Evolutionary conservation across 495 filamentous ascomycete genomes (phyloP).

Genomic region (Talaromyces trachyspermus): DNA sequence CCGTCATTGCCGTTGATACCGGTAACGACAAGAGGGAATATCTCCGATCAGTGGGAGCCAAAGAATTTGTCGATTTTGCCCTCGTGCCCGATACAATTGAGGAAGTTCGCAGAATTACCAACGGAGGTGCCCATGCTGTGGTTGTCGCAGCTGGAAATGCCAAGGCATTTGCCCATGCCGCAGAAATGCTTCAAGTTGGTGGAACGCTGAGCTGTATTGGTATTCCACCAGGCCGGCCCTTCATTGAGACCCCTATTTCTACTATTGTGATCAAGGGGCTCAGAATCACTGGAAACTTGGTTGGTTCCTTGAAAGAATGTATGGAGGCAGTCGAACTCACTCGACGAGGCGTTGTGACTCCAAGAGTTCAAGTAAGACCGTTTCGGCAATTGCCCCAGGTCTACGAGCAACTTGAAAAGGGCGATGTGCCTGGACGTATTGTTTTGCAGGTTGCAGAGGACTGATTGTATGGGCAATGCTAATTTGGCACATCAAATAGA

Average conservation of each 20-base stretch:
- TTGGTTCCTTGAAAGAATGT: slow-evolving; percentile 44
- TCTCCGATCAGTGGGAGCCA: slow-evolving; percentile 32
- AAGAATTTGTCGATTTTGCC: slow-evolving; percentile 40
- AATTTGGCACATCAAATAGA: not conserved
- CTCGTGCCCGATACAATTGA: slow-evolving; percentile 23
- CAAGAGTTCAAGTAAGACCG: slow-evolving; percentile 34
- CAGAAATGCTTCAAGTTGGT: slow-evolving; percentile 44
- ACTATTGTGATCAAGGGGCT: slow-evolving; percentile 45
- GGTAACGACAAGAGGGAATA: slow-evolving; percentile 36
- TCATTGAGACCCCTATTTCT: slow-evolving; percentile 37
- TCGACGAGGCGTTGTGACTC: slow-evolving; percentile 37
- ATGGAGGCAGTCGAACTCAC: slow-evolving; percentile 45
- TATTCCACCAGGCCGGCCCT: slow-evolving; percentile 35
- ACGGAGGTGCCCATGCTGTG: slow-evolving; percentile 35
- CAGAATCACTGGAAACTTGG: slow-evolving; percentile 37
- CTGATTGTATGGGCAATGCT: not conserved
- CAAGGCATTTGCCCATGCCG: slow-evolving; percentile 39
- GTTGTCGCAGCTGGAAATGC: slow-evolving; percentile 38
- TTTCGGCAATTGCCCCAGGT: slow-evolving; percentile 33
- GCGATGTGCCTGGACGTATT: slow-evolving; percentile 21
- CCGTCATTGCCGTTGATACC: slow-evolving; percentile 40
- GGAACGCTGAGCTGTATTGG: slow-evolving; percentile 43
- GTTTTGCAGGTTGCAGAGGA: slow-evolving; percentile 26
- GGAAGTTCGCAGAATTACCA: slow-evolving; percentile 33
- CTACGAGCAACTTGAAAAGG: slow-evolving; percentile 6